Conservation (phyloP, 2,329 filamentous ascomycete species). For the Mycosphaerella arachidis region DNA sequence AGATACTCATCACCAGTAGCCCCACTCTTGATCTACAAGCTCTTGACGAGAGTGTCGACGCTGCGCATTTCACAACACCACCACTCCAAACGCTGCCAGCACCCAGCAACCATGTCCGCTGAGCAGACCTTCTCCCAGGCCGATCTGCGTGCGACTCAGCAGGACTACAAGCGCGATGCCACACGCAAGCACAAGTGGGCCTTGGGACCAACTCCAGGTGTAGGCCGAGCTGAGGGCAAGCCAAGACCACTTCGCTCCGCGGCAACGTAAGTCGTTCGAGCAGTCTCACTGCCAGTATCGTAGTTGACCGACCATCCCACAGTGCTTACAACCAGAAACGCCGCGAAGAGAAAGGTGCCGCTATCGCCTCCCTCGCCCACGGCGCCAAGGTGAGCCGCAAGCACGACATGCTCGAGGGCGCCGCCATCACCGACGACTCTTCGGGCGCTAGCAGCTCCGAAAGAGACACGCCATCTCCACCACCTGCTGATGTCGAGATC, state of each 20-base stretch:
- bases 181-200: slow-evolving; percentile 50
- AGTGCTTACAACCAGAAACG: slow-evolving; percentile 28
- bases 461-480: slow-evolving; percentile 42
- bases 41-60: not conserved
- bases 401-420: slow-evolving; percentile 41
- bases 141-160: slow-evolving; percentile 53
- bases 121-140: slow-evolving; percentile 44
- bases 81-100: slow-evolving; percentile 5
- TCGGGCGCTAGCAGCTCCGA: slow-evolving; percentile 44
- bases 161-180: slow-evolving; percentile 50
- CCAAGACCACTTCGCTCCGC: slow-evolving; percentile 32
- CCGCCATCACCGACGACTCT: slow-evolving; percentile 32
- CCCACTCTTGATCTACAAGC: not conserved
- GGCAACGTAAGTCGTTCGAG: slow-evolving; percentile 28
- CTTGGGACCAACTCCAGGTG: slow-evolving; percentile 35
- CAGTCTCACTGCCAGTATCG: not conserved
- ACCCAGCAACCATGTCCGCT: slow-evolving; percentile 38
- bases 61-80: slow-evolving; percentile 4
- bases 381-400: slow-evolving; percentile 35
- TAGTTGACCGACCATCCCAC: not conserved
- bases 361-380: slow-evolving; percentile 26
- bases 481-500: slow-evolving; percentile 45
- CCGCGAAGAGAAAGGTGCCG: slow-evolving; percentile 24
- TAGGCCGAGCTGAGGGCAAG: slow-evolving; percentile 29
- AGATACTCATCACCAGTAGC: slow-evolving; percentile 1